Conservation (phyloP, 345 rosid genomes). For the Anacardium occidentale region DNA sequence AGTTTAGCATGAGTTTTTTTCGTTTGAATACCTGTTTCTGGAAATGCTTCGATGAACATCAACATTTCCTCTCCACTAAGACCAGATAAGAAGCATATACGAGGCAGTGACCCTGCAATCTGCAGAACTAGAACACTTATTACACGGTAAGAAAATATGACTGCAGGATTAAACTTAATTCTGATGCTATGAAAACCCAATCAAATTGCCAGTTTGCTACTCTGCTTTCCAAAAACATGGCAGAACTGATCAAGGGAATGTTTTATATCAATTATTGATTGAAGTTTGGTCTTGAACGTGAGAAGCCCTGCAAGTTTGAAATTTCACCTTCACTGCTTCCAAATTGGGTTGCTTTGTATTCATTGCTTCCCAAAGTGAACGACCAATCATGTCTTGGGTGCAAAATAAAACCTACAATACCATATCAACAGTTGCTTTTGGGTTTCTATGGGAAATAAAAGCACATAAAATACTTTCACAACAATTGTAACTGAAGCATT, state of each 20-base stretch:
- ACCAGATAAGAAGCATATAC: slow-evolving; percentile 84
- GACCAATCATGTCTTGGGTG: slow-evolving; percentile 67
- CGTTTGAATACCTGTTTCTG: slow-evolving; percentile 56
- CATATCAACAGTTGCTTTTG: not conserved
- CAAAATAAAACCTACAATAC: slow-evolving; percentile 58
- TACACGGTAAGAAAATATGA: not conserved
- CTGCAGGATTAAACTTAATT: not conserved
- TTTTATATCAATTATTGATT: not conserved
- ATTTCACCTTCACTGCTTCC: slow-evolving; percentile 47
- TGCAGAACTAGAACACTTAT: slow-evolving; percentile 23
- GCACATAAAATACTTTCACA: not conserved
- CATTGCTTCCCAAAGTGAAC: slow-evolving; percentile 76
- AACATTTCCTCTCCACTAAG: slow-evolving; percentile 91
- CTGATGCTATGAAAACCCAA: not conserved
- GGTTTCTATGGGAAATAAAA: not conserved
- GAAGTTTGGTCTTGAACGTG: not conserved
- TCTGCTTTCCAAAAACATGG: not conserved
- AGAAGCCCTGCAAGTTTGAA: not conserved
- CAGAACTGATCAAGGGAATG: not conserved
- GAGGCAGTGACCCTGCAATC: slow-evolving; percentile 64
- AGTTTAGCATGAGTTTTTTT: not conserved
- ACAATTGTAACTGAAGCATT: no score
- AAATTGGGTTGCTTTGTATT: slow-evolving; percentile 66
- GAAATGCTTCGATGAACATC: slow-evolving; percentile 91
- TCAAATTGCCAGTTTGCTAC: not conserved